Percentiles rank a stretch among this genome's conserved stretches.
Evolutionary conservation across 2,329 filamentous ascomycete genomes (phyloP).

Genomic region (Pezizomycotina sp.): DNA sequence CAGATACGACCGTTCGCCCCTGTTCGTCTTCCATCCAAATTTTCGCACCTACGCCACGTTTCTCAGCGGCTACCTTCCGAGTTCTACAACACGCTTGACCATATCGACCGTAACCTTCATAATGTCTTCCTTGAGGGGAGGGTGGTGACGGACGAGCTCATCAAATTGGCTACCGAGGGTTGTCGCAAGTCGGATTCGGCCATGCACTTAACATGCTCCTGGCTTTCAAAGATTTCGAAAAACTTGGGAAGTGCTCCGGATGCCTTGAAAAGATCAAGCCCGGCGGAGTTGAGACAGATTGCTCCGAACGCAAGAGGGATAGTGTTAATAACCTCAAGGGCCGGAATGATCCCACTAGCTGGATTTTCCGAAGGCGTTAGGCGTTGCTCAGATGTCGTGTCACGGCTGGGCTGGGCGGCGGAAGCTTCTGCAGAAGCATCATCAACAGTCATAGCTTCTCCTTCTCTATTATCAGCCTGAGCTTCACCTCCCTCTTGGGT

Average conservation of each 20-base stretch:
- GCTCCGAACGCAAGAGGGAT: slow-evolving; percentile 81
- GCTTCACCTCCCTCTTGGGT: too few relatives aligned
- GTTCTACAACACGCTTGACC: slow-evolving; percentile 61
- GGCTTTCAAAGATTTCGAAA: slow-evolving; percentile 92
- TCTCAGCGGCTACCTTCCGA: slow-evolving; percentile 54
- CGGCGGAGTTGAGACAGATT: slow-evolving; percentile 76
- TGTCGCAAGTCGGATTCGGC: slow-evolving; percentile 54
- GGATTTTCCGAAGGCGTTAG: slow-evolving; percentile 24
- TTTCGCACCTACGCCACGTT: slow-evolving; percentile 60
- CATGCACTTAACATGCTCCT: slow-evolving; percentile 72
- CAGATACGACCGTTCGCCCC: slow-evolving; percentile 44
- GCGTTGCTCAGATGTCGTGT: slow-evolving; percentile 6
- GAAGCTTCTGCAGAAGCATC: slow-evolving; percentile 4
- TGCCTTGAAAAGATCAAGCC: slow-evolving; percentile 70
- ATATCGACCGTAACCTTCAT: slow-evolving; percentile 76
- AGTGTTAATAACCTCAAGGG: slow-evolving; percentile 70
- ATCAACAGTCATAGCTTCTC: too few relatives aligned
- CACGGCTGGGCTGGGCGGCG: slow-evolving; percentile 6
- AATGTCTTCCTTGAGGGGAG: slow-evolving; percentile 61
- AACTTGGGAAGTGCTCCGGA: slow-evolving; percentile 73
- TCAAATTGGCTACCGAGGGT: slow-evolving; percentile 75
- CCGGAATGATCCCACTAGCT: slow-evolving; percentile 65
- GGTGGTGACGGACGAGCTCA: slow-evolving; percentile 86
- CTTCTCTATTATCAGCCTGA: too few relatives aligned
- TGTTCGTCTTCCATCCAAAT: slow-evolving; percentile 47